A percentile compares a stretch with the other conserved stretches of the same genome.
phyloP scores from a whole-genome alignment of 257 asterid species.

The Nicotiana tomentosiformis region DNA sequence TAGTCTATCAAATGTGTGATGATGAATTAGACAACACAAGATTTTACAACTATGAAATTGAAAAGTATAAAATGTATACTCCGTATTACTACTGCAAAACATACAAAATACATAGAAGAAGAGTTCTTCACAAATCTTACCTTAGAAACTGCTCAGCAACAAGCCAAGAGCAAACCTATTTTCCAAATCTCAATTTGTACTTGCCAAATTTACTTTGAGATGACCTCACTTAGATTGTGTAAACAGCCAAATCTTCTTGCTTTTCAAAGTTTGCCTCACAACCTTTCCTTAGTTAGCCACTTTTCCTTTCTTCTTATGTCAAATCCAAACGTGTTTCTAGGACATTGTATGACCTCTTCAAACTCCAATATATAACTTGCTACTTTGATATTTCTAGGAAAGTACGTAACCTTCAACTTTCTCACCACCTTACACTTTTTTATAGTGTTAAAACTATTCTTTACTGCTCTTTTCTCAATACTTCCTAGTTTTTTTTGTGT shows the following conservation, averaged over 20 bases:
- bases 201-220: not conserved
- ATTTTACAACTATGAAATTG: not conserved
- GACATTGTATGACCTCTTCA: not conserved
- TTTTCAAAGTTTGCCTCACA: not conserved
- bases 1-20: no score
- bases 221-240: not conserved
- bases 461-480: not conserved
- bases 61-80: no score
- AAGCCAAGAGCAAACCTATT: not conserved
- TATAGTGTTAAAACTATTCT: not conserved
- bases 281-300: not conserved
- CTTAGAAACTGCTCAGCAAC: not conserved
- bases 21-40: not conserved
- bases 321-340: not conserved
- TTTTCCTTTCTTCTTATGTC: not conserved
- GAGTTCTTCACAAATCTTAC: not conserved
- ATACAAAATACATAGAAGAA: not conserved
- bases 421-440: not conserved
- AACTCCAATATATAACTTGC: not conserved
- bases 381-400: constrained; percentile 8
- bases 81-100: not conserved
- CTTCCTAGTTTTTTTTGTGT: not conserved
- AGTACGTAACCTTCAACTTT: not conserved
- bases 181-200: not conserved
- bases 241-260: constrained; percentile 1